Evolutionary conservation across 78 protist genomes (phyloP).

Genomic region (Parvularia atlantis): DNA sequence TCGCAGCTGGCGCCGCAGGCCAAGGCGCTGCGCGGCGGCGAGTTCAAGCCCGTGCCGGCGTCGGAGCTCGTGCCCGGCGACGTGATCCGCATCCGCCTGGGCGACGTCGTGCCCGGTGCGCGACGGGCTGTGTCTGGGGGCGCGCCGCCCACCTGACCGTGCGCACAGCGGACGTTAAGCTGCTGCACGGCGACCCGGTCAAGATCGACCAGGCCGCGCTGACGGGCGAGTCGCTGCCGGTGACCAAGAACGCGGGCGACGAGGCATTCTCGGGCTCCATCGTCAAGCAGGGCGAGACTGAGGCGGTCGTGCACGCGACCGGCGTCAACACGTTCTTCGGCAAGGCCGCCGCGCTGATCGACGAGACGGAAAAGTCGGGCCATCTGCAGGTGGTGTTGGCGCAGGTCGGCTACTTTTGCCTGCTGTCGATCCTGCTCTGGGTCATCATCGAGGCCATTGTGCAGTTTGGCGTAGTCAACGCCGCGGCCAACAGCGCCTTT

Average conservation of each 20-base stretch:
- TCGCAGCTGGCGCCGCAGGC: slow-evolving; percentile 40
- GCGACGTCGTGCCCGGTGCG: slow-evolving; percentile 79
- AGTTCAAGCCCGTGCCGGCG: slow-evolving; percentile 30
- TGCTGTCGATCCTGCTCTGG: slow-evolving; percentile 44
- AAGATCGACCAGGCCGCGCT: slow-evolving; percentile 65
- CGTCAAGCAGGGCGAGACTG: slow-evolving; percentile 73
- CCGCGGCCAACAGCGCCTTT: too few relatives aligned
- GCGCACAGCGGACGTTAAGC: too few relatives aligned
- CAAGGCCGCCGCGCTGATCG: slow-evolving; percentile 58
- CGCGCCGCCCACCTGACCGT: too few relatives aligned
- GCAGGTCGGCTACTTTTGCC: slow-evolving; percentile 52
- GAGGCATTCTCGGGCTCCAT: slow-evolving; percentile 61
- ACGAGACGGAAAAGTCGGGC: slow-evolving; percentile 34
- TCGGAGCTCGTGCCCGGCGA: slow-evolving; percentile 79
- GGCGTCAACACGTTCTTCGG: slow-evolving; percentile 79
- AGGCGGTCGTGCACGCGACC: slow-evolving; percentile 64
- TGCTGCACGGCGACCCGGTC: slow-evolving; percentile 29
- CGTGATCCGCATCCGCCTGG: slow-evolving; percentile 50
- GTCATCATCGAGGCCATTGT: slow-evolving; percentile 42
- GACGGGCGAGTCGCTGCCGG: slow-evolving; percentile 78
- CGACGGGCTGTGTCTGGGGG: too few relatives aligned
- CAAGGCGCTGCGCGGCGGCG: slow-evolving; percentile 56
- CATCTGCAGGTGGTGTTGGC: slow-evolving; percentile 57
- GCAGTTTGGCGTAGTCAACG: slow-evolving; percentile 26
- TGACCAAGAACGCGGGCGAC: slow-evolving; percentile 41